Percentiles rank a stretch among this genome's conserved stretches.
phyloP scores from a whole-genome alignment of 495 filamentous ascomycete species.

The Penicillium antarcticum region DNA sequence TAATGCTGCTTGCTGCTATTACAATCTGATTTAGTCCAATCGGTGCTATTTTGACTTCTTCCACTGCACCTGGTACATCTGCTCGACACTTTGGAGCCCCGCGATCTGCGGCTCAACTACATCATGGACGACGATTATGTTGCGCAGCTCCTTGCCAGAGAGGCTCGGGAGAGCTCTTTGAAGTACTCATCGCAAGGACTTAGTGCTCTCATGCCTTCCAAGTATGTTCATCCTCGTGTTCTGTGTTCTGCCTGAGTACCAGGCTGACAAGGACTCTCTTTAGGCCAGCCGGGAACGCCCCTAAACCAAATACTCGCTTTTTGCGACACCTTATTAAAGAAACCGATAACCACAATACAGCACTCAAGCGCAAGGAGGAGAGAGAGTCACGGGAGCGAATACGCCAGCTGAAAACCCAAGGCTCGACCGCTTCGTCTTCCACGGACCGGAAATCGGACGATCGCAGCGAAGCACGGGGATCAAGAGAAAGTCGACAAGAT shows the following conservation, averaged over 20 bases:
- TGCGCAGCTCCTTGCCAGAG: slow-evolving; percentile 66
- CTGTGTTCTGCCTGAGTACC: not conserved
- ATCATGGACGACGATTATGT: slow-evolving; percentile 69
- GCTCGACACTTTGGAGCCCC: not conserved
- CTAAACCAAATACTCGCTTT: slow-evolving; percentile 89
- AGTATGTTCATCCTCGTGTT: slow-evolving; percentile 45
- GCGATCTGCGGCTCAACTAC: slow-evolving; percentile 23
- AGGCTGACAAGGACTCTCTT: slow-evolving; percentile 8
- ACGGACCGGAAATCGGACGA: slow-evolving; percentile 15
- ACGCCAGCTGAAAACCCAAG: slow-evolving; percentile 44
- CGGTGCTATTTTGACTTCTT: not conserved
- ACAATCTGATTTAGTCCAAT: not conserved
- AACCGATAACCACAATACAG: slow-evolving; percentile 85
- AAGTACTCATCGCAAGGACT: slow-evolving; percentile 73
- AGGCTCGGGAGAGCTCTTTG: slow-evolving; percentile 65
- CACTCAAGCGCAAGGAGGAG: slow-evolving; percentile 78
- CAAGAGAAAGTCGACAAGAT: slow-evolving; percentile 13
- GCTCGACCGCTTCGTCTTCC: slow-evolving; percentile 13
- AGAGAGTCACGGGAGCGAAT: slow-evolving; percentile 58
- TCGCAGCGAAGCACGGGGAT: slow-evolving; percentile 14
- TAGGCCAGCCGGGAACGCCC: slow-evolving; percentile 60
- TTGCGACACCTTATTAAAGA: slow-evolving; percentile 84
- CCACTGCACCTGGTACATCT: not conserved
- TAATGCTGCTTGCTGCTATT: not conserved
- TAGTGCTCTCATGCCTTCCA: slow-evolving; percentile 64